These are phyloP conservation scores for Paspalum notatum DNA, from an alignment of 176 grass and related monocot genomes.

Conservation along the genomic window DNA sequence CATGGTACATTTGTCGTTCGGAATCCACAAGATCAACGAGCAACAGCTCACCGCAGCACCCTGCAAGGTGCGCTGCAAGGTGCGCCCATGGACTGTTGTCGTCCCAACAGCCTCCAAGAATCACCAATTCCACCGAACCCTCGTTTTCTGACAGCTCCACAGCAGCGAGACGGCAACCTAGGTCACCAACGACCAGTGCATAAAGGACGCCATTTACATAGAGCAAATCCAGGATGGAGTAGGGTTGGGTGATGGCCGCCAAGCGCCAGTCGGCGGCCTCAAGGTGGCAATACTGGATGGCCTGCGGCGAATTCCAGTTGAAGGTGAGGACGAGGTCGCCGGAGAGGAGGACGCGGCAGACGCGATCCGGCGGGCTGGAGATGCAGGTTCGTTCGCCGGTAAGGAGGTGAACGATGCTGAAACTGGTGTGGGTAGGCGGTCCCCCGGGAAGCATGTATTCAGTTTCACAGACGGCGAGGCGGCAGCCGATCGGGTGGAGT, in stretches of 20 bases:
- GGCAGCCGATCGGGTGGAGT: slow-evolving; percentile 6
- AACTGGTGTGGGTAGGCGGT: not conserved
- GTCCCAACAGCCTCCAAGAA: slow-evolving; percentile 5
- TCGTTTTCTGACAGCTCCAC: not conserved
- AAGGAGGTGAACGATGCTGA: slow-evolving; percentile 49
- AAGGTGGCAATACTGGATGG: slow-evolving; percentile 39
- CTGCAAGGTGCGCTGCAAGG: slow-evolving; percentile 15
- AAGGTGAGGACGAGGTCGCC: slow-evolving; percentile 25
- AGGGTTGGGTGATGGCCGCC: not conserved
- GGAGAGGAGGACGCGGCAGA: slow-evolving; percentile 44
- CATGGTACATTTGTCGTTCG: not conserved
- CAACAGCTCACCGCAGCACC: slow-evolving; percentile 14
- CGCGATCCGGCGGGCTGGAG: slow-evolving; percentile 5
- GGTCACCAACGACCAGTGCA: slow-evolving; percentile 1
- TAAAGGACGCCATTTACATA: slow-evolving; percentile 36
- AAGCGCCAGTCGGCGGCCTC: not conserved
- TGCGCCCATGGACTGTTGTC: not conserved
- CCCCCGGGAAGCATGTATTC: not conserved
- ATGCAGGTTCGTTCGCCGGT: slow-evolving; percentile 37
- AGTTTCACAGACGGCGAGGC: not conserved
- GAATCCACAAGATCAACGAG: not conserved
- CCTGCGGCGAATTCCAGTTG: not conserved
- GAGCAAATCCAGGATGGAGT: not conserved
- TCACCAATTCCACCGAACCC: not conserved
- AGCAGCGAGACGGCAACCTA: slow-evolving; percentile 1